phyloP scores from a whole-genome alignment of 2,329 filamentous ascomycete species.

The Pyrenochaeta sp. region DNA sequence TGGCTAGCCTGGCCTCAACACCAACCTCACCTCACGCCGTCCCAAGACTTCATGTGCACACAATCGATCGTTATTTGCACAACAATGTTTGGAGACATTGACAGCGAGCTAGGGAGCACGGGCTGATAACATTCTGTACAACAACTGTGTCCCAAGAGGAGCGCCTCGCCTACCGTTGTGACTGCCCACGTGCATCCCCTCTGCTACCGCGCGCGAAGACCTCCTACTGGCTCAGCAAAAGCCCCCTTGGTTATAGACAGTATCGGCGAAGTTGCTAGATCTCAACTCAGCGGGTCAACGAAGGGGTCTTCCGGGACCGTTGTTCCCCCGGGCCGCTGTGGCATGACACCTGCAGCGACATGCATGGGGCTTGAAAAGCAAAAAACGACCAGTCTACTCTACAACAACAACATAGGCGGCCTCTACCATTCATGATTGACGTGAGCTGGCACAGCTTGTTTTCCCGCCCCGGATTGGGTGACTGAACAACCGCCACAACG shows the following conservation, averaged over 20 bases:
- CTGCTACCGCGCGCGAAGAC: constrained; percentile 9
- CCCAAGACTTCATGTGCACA: not conserved
- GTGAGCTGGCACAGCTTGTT: not conserved
- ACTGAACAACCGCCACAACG: constrained; percentile 19
- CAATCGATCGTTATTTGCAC: constrained; percentile 19
- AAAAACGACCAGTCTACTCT: constrained; percentile 16
- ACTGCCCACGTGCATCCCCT: constrained; percentile 22
- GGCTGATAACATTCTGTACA: constrained; percentile 6
- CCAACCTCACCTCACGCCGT: constrained; percentile 10
- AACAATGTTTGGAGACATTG: constrained; percentile 17
- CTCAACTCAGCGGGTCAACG: constrained; percentile 10
- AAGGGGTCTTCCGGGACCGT: constrained; percentile 14
- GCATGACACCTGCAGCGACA: constrained; percentile 26
- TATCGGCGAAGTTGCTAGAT: constrained; percentile 6
- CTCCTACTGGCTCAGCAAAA: constrained; percentile 3
- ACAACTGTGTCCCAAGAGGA: constrained; percentile 1
- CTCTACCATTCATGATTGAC: not conserved
- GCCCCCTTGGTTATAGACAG: not conserved
- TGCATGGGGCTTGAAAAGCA: constrained; percentile 9
- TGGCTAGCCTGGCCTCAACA: constrained; percentile 11
- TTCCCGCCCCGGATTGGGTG: constrained; percentile 1
- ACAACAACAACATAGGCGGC: constrained; percentile 6
- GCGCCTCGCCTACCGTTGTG: constrained; percentile 16
- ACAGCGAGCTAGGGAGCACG: constrained; percentile 19
- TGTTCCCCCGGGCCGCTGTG: constrained; percentile 24